Evolutionary conservation across 768 basidiomycete species (phyloP), one percentile per base, ranked within the genome.

Genomic region (Phylloporus scabripes): DNA sequence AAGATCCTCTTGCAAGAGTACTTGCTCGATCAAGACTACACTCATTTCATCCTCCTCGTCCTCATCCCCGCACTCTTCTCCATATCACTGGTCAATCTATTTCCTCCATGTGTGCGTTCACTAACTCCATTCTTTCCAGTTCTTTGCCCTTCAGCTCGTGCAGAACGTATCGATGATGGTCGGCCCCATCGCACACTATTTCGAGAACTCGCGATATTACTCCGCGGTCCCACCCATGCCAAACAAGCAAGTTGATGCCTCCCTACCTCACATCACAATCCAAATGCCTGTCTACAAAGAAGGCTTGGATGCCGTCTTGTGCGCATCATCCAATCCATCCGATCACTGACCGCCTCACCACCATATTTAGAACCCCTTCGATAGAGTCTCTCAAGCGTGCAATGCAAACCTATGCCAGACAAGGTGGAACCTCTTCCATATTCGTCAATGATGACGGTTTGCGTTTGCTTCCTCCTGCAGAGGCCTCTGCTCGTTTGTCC

Each of bases 371-470:
- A 58, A 63, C 76, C 0, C 76, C 74, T 20, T 77, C 76, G 0
- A 73, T 78, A 49, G 72, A 77, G 29, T 80, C 78, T 3, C 59
- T 82, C 46, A 82, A 82, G 58, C 73, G 71, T 63, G 79, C 80
- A 7, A 80, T 82, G 71, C 77, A 78, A 55, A 81, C 79, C 11
- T 81, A 82, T 55, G 82, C 82, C 26, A 73, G 80, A 4, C 81
- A 83, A 55, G 82, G 81, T n/a, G 82, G 82, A 2, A 74, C 75
- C 0, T 77, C 75, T 45, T 72, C 72, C 15, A 80, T 82, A 54
- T 70, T 83, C 52, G 68, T 83, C 42, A 82, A 80, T 51, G 82
- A 83, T 48, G 82, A 83, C 54, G 82, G 82, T 52, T 63, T 83
- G 53, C 78, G 80, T 42, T 64, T 78, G 24, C 63, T 81, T 36